Conservation (phyloP, 2,329 filamentous ascomycete genomes). For the Daldinia sp. region DNA sequence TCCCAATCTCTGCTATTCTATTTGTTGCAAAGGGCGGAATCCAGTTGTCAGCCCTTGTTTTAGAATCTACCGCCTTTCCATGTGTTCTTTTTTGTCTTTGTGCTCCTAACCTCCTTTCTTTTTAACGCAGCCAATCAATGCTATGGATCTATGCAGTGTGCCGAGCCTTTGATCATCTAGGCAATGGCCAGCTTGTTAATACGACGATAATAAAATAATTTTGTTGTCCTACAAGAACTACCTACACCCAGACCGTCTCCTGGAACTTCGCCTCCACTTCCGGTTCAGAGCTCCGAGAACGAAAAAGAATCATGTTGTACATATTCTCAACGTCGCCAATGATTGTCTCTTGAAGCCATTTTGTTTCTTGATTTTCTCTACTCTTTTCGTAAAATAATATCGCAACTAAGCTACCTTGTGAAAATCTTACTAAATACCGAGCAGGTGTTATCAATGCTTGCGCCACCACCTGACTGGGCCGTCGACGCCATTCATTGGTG, state of each 20-base stretch:
- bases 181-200: conserved; percentile 30
- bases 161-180: conserved; percentile 36
- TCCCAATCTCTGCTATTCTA: conserved; percentile 32
- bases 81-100: conserved; percentile 27
- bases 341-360: not conserved
- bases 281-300: conserved; percentile 16
- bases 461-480: conserved; percentile 37
- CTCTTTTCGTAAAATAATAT: conserved; percentile 29
- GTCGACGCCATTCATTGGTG: conserved; percentile 39
- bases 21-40: conserved; percentile 38
- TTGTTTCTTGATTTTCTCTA: not conserved
- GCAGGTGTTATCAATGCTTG: conserved; percentile 23
- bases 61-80: conserved; percentile 17
- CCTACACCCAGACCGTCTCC: conserved; percentile 10
- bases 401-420: conserved; percentile 7
- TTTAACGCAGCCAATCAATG: conserved; percentile 27
- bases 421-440: conserved; percentile 16
- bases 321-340: conserved; percentile 8
- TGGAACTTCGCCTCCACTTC: conserved; percentile 3
- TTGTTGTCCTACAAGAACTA: conserved; percentile 30
- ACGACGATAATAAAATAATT: conserved; percentile 30
- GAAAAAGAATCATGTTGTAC: conserved; percentile 20
- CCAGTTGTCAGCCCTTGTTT: conserved; percentile 39
- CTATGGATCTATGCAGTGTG: conserved; percentile 35
- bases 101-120: conserved; percentile 24